Base-by-base conservation (phyloP, 805 yeast species). In the Blastobotrys mokoenaii region DNA sequence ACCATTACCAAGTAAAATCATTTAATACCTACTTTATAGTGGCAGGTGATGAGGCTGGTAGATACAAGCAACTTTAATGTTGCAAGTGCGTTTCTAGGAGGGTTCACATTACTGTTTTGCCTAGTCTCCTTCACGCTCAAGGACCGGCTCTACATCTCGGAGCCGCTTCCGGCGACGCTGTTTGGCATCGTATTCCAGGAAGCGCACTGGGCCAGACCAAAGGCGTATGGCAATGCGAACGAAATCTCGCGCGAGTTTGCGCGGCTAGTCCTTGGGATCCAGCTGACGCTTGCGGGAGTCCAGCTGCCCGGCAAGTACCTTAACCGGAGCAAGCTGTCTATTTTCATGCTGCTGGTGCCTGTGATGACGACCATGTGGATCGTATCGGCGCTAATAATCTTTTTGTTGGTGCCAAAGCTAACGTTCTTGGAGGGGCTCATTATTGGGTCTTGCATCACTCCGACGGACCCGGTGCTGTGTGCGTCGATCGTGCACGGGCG, bases 281-380 rank as follows among this genome's bases (percentile, higher is more conserved):
- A 82, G 66, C 78, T 82, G 40, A 80, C 79, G 46, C 79, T 85
- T 2, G 84, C 80, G 32, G 82, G 86, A 2, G 84, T 80, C 30
- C 86, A 82, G 61, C 68, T 82, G 47, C 89, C 89, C 7, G 72
- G 79, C 40, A 77, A 77, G 53, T 82, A 82, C 54, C 70, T 81
- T 67, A 66, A 70, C 54, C 72, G 72, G 44, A 80, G 78, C 53
- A 78, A 82, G 79, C 51, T 63, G 20, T 72, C 81, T 12, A 73
- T 82, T 31, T 60, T 73, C n/a, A 64, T 80, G 36, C 70, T 82
- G 48, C 65, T 82, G 41, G 63, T 79, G 10, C 84, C 84, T 0
- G 82, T 79, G 14, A 82, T 82, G 89, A 77, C 83, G 2, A 63
- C 69, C 30, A 86, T 86, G 46, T 82, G 86, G 84, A 58, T 82